These are phyloP conservation scores for Trichophyton rubrum DNA, from an alignment of 2,329 filamentous ascomycete species.

Conservation along the genomic window DNA sequence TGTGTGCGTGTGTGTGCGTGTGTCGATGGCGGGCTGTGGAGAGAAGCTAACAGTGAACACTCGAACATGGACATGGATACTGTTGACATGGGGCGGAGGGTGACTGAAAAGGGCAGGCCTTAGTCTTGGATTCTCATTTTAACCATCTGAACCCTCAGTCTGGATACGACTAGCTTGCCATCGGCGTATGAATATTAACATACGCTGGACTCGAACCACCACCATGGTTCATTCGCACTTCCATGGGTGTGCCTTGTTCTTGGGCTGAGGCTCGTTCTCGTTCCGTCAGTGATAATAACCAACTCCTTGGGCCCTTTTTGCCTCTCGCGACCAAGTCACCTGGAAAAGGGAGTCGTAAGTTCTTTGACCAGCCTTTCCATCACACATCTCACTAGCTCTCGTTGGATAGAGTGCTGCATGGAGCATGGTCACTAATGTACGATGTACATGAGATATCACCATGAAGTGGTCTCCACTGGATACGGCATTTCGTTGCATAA, in stretches of 20 bases:
- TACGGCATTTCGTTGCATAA: background rate
- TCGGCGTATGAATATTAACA: background rate
- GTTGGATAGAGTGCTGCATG: background rate
- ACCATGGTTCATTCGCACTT: background rate
- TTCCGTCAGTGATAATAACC: background rate
- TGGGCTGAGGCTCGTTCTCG: constrained; percentile 1
- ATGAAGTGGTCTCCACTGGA: background rate
- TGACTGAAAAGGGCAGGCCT: constrained; percentile 1
- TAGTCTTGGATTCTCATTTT: background rate
- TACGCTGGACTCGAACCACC: background rate
- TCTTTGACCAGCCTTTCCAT: background rate
- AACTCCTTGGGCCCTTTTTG: background rate
- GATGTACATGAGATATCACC: background rate
- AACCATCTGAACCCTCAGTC: background rate
- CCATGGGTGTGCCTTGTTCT: background rate
- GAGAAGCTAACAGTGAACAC: background rate
- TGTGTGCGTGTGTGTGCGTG: background rate
- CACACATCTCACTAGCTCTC: background rate
- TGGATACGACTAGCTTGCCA: background rate
- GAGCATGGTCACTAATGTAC: background rate
- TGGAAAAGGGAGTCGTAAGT: background rate
- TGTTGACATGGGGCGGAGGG: background rate
- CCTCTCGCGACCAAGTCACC: background rate
- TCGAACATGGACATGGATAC: background rate
- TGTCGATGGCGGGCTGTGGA: background rate